Conservation (phyloP, 306 rosid genomes). For the Aeschynomene evenia region DNA sequence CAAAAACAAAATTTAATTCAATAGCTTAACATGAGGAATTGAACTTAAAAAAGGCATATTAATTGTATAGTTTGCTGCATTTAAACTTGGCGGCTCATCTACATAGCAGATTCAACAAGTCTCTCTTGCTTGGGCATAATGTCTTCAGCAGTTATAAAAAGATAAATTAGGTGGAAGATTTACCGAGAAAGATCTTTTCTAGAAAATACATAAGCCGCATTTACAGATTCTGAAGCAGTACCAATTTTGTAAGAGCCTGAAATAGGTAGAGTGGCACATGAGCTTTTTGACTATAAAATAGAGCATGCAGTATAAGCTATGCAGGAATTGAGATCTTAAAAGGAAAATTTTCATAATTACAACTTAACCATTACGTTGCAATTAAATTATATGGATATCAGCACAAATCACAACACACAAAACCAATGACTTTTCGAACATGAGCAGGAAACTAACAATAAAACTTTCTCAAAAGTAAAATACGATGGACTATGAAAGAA, state of each 20-base stretch:
- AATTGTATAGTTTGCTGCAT: not conserved
- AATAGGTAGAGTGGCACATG: slow-evolving; percentile 32
- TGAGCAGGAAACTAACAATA: not conserved
- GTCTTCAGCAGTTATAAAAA: slow-evolving; percentile 11
- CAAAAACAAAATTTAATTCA: not conserved
- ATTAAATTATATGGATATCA: slow-evolving; percentile 15
- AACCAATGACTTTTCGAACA: not conserved
- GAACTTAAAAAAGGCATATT: slow-evolving; percentile 1
- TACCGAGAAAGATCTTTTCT: slow-evolving; percentile 85
- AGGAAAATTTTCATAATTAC: slow-evolving; percentile 2
- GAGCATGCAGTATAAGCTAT: not conserved
- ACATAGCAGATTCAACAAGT: not conserved
- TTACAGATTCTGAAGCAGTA: slow-evolving; percentile 58
- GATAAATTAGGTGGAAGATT: slow-evolving; percentile 26
- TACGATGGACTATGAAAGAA: not conserved
- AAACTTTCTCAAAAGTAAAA: not conserved
- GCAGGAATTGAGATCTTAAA: slow-evolving; percentile 13
- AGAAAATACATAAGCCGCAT: slow-evolving; percentile 76
- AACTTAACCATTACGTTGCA: slow-evolving; percentile 18
- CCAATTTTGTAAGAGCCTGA: slow-evolving; percentile 69
- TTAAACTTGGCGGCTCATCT: slow-evolving; percentile 4
- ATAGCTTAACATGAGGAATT: slow-evolving; percentile 10
- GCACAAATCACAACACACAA: slow-evolving; percentile 1
- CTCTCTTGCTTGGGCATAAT: slow-evolving; percentile 5
- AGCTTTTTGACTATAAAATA: slow-evolving; percentile 17